Evolutionary conservation across 306 rosid genomes (phyloP).

Genomic region (Pterocarpus macrocarpus): DNA sequence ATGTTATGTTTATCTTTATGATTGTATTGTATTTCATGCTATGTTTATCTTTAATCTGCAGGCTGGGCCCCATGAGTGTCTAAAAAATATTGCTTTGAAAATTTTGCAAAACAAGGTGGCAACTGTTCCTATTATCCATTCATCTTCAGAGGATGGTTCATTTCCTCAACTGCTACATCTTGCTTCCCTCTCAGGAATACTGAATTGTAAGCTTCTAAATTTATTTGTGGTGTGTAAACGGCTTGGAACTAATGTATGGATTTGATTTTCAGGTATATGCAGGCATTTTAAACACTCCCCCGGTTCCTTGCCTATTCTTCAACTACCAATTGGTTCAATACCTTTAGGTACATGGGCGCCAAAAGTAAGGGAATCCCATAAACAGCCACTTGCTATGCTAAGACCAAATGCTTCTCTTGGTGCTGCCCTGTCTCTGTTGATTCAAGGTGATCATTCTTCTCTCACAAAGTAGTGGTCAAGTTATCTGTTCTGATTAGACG

Average conservation of each 20-base stretch:
- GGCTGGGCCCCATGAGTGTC: constrained; percentile 82
- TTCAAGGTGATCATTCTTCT: constrained; percentile 73
- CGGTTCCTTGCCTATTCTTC: constrained; percentile 84
- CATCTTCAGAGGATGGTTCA: constrained; percentile 66
- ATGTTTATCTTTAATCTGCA: constrained; percentile 46
- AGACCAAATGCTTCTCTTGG: constrained; percentile 77
- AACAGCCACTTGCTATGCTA: constrained; percentile 75
- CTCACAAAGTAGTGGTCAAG: constrained; percentile 27
- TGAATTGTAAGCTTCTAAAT: constrained; percentile 66
- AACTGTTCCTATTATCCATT: constrained; percentile 69
- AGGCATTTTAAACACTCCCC: constrained; percentile 77
- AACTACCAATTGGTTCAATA: constrained; percentile 73
- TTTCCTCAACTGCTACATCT: constrained; percentile 77
- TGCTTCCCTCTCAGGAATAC: constrained; percentile 79
- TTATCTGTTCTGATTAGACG: constrained; percentile 28
- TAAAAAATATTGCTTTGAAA: constrained; percentile 79
- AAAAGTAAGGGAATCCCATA: constrained; percentile 73
- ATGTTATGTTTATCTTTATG: neutral
- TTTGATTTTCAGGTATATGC: constrained; percentile 76
- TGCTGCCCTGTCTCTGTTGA: constrained; percentile 69
- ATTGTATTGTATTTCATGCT: constrained; percentile 30
- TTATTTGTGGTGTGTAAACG: constrained; percentile 28
- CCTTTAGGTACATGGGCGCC: constrained; percentile 90
- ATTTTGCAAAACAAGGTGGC: constrained; percentile 78
- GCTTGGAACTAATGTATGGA: constrained; percentile 55